These are phyloP conservation scores for Plantago ovata DNA, from an alignment of 257 asterid species.

Conservation along the genomic window DNA sequence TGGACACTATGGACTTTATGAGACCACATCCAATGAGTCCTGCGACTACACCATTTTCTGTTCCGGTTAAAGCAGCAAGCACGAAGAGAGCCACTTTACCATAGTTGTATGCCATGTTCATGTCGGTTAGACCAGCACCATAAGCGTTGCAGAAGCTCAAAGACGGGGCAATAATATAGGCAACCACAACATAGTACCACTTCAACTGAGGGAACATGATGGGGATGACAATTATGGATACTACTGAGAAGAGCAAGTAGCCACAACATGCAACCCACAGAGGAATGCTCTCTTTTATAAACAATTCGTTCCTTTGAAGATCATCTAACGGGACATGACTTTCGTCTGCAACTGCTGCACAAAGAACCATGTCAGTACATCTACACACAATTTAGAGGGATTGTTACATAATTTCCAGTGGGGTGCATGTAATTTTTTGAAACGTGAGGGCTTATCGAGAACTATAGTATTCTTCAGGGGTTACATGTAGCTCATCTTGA, in stretches of 20 bases:
- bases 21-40: constrained; percentile 75
- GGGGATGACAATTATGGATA: constrained; percentile 56
- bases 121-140: constrained; percentile 68
- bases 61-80: constrained; percentile 48
- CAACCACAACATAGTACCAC: constrained; percentile 56
- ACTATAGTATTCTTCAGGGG: neutral
- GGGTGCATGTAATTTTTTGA: neutral
- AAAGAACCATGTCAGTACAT: constrained; percentile 9
- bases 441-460: neutral
- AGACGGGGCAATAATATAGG: constrained; percentile 59
- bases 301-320: constrained; percentile 40
- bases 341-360: constrained; percentile 33
- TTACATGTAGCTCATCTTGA: neutral
- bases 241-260: constrained; percentile 43
- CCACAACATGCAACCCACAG: constrained; percentile 56
- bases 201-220: constrained; percentile 66
- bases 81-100: constrained; percentile 74
- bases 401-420: no score
- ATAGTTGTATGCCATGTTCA: constrained; percentile 74
- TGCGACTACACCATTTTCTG: constrained; percentile 62
- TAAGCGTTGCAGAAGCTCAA: constrained; percentile 77
- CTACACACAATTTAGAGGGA: no score
- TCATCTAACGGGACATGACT: constrained; percentile 30
- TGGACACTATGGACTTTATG: constrained; percentile 58
- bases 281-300: constrained; percentile 62